Percentiles rank a stretch among this genome's conserved stretches.
phyloP scores from a whole-genome alignment of 2,329 filamentous ascomycete genomes.

The Claviceps purpurea region DNA sequence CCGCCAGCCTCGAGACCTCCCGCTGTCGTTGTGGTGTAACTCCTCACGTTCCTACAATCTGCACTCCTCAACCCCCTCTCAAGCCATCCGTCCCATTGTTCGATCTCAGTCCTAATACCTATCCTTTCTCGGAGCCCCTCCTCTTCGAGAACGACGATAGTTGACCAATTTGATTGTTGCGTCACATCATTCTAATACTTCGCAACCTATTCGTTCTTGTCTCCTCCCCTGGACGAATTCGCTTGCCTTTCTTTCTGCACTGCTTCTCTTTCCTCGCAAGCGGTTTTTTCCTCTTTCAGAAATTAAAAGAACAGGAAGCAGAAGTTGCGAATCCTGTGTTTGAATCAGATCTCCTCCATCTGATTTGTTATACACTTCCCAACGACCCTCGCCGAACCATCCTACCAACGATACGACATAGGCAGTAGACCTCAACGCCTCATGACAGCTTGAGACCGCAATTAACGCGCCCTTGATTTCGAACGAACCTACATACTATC shows the following conservation, averaged over 20 bases:
- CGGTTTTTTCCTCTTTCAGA: background rate
- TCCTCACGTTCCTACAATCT: background rate
- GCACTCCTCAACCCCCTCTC: background rate
- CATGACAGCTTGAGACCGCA: slow-evolving; percentile 3
- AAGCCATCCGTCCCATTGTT: background rate
- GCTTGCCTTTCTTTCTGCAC: background rate
- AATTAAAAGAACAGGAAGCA: background rate
- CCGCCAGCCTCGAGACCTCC: background rate
- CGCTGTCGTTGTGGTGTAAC: background rate
- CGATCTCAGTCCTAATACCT: background rate
- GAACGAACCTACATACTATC: background rate
- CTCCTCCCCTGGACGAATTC: slow-evolving; percentile 3
- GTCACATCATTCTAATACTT: background rate
- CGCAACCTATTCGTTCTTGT: slow-evolving; percentile 3
- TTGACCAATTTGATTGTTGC: slow-evolving; percentile 1
- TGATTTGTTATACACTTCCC: background rate
- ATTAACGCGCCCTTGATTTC: background rate
- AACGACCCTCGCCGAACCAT: slow-evolving; percentile 1
- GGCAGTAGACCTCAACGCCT: background rate
- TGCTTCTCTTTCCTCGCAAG: slow-evolving; percentile 1
- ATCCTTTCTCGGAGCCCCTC: slow-evolving; percentile 5
- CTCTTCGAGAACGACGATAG: slow-evolving; percentile 2
- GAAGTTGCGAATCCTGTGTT: background rate
- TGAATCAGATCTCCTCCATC: slow-evolving; percentile 1
- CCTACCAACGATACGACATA: background rate